A percentile compares a stretch with the other conserved stretches of the same genome.
These are phyloP conservation scores for Acanthamoeba sp. DNA, from an alignment of 208 protist species.

Conservation along the genomic window DNA sequence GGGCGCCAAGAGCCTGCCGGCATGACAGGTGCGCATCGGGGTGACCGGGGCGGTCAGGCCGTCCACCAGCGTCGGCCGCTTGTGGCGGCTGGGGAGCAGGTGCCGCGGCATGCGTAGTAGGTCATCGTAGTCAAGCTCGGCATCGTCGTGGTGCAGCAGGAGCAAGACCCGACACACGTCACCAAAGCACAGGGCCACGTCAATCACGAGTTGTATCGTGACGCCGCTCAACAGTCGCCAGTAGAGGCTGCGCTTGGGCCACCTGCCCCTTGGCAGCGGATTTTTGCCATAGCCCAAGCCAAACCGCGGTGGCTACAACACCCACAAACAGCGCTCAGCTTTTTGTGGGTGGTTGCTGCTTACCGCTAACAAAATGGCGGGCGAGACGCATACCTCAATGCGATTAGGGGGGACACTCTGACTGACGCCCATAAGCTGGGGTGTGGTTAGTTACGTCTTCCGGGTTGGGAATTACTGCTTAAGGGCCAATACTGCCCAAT, in stretches of 20 bases:
- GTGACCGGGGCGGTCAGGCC: neutral
- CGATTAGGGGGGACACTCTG: neutral
- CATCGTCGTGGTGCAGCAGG: neutral
- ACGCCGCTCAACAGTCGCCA: neutral
- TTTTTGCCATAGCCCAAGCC: no score
- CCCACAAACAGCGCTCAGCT: neutral
- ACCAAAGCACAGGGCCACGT: constrained; percentile 14
- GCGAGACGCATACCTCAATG: neutral
- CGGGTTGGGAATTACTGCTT: no score
- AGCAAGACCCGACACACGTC: neutral
- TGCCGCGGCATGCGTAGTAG: neutral
- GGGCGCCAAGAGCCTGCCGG: neutral
- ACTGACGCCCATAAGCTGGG: neutral
- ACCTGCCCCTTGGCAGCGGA: neutral
- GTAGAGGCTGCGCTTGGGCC: no score
- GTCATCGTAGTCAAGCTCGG: neutral
- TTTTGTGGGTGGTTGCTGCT: neutral
- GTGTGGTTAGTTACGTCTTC: no score
- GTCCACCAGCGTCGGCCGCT: no score
- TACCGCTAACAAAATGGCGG: neutral
- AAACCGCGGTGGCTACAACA: no score
- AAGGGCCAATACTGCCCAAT: no score
- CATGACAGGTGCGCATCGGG: neutral
- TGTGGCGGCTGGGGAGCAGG: no score
- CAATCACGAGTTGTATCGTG: neutral